Evolutionary conservation across 1,284 basidiomycete genomes (phyloP).

Genomic region (Rhodotorula sp.): DNA sequence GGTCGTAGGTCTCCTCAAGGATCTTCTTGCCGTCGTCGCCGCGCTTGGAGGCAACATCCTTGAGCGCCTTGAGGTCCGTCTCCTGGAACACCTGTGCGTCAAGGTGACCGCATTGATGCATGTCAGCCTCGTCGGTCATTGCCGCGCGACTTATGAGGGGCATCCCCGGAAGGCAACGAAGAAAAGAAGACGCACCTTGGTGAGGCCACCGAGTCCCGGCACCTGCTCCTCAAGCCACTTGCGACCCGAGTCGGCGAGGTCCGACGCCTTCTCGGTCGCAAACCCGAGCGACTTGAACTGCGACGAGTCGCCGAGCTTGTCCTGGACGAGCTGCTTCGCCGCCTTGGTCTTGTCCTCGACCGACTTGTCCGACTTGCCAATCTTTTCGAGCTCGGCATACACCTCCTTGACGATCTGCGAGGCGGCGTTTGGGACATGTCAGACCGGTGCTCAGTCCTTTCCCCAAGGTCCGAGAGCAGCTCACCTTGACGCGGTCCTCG

Average conservation of each 20-base stretch:
- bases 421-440: neutral
- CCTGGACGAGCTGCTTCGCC: constrained; percentile 52
- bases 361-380: constrained; percentile 50
- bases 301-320: constrained; percentile 50
- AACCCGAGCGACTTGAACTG: constrained; percentile 36
- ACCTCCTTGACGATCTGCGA: constrained; percentile 39
- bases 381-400: constrained; percentile 41
- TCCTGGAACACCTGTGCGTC: constrained; percentile 36
- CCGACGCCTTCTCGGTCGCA: constrained; percentile 47
- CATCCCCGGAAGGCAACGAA: too few relatives aligned
- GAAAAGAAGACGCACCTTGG: constrained; percentile 21
- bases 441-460: neutral
- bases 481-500: constrained; percentile 42
- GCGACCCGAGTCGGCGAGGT: constrained; percentile 37
- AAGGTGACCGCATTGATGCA: too few relatives aligned
- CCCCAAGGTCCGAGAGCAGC: neutral
- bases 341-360: constrained; percentile 53
- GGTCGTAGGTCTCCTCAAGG: constrained; percentile 44
- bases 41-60: constrained; percentile 53
- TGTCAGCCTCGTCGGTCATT: too few relatives aligned
- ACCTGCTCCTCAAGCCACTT: constrained; percentile 25
- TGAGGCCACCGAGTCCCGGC: constrained; percentile 27
- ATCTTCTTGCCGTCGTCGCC: constrained; percentile 54
- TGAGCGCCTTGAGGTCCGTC: constrained; percentile 51
- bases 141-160: too few relatives aligned